Conservation (phyloP, 768 basidiomycete species). For the Pisolithus sp. region DNA sequence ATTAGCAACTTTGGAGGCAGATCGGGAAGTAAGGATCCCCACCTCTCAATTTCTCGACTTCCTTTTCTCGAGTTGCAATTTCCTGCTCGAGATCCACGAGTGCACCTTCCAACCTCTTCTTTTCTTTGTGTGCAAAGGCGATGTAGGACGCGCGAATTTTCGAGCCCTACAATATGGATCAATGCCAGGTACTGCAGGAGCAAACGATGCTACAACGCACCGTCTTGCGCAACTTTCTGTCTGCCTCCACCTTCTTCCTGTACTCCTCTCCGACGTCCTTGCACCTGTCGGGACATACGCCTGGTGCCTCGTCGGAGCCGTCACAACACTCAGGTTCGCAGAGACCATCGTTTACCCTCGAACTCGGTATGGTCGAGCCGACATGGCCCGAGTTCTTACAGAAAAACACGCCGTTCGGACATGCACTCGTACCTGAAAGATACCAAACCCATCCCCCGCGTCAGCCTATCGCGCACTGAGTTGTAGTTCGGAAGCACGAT, state of each 20-base stretch:
- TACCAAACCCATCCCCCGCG: slow-evolving; percentile 4
- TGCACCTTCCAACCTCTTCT: slow-evolving; percentile 68
- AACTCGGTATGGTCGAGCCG: slow-evolving; percentile 69
- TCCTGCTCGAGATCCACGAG: slow-evolving; percentile 49
- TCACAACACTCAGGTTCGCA: slow-evolving; percentile 95
- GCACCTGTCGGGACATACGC: slow-evolving; percentile 76
- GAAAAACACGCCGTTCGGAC: slow-evolving; percentile 68
- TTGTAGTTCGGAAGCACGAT: too few relatives aligned
- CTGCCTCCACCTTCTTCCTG: slow-evolving; percentile 62
- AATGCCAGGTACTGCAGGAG: background rate
- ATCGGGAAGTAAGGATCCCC: slow-evolving; percentile 1
- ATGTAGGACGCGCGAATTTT: slow-evolving; percentile 91
- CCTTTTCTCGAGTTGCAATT: slow-evolving; percentile 57
- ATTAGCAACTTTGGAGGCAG: background rate
- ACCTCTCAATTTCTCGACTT: slow-evolving; percentile 74
- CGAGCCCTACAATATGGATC: slow-evolving; percentile 51
- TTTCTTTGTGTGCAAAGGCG: slow-evolving; percentile 82
- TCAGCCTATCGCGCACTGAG: background rate
- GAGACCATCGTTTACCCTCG: slow-evolving; percentile 86
- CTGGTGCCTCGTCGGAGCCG: slow-evolving; percentile 84
- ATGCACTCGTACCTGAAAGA: slow-evolving; percentile 73
- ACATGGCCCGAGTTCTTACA: slow-evolving; percentile 87
- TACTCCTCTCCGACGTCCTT: slow-evolving; percentile 66
- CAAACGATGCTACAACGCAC: slow-evolving; percentile 35
- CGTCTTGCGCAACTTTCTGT: slow-evolving; percentile 72